Conservation (phyloP, 371 early-diverging fungal species). For the Mortierella sp. region DNA sequence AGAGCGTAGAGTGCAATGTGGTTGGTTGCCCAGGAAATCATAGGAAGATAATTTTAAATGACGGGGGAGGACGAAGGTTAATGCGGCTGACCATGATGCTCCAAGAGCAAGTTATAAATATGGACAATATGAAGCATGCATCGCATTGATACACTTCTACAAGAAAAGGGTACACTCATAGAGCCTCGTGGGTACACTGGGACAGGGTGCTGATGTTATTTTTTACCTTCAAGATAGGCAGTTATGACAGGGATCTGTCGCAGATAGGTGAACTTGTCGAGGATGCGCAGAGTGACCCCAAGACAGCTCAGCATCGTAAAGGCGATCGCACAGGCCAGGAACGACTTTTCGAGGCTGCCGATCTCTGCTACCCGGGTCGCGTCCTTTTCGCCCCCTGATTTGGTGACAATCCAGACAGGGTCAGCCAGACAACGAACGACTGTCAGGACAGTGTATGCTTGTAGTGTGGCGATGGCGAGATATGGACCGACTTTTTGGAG, state of each 20-base stretch:
- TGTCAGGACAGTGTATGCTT: slow-evolving; percentile 26
- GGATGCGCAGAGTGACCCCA: slow-evolving; percentile 43
- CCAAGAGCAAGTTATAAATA: slow-evolving; percentile 5
- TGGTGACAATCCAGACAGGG: slow-evolving; percentile 21
- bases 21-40: neutral
- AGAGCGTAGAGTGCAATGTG: neutral
- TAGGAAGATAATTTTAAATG: neutral
- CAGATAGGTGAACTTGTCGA: slow-evolving; percentile 44
- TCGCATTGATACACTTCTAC: neutral
- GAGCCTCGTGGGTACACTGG: neutral
- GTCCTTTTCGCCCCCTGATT: neutral
- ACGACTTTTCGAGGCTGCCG: slow-evolving; percentile 31
- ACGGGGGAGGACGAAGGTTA: neutral
- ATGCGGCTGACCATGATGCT: neutral
- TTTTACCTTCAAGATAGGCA: slow-evolving; percentile 47
- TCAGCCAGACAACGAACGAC: slow-evolving; percentile 29
- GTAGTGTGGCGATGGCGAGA: slow-evolving; percentile 18
- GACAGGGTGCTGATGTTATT: neutral
- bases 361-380: neutral
- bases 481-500: slow-evolving; percentile 25
- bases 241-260: slow-evolving; percentile 32
- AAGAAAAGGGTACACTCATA: neutral
- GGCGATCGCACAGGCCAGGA: slow-evolving; percentile 43
- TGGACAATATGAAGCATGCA: neutral
- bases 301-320: slow-evolving; percentile 48